These are phyloP conservation scores for Huntiella abstrusa DNA, from an alignment of 2,329 filamentous ascomycete genomes.

Conservation along the genomic window DNA sequence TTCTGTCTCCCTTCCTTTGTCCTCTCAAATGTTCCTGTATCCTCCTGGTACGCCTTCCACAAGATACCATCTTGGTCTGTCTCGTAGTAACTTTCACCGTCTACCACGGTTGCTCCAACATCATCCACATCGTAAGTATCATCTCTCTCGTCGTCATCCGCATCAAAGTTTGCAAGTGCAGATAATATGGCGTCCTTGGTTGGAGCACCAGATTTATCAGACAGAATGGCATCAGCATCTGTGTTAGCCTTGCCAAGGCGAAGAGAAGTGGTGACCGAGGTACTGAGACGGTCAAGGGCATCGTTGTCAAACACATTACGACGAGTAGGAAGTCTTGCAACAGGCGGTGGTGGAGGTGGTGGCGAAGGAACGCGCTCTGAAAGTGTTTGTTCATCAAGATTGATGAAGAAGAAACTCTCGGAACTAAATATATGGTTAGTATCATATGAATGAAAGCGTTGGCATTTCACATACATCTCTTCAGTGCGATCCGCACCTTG, in stretches of 20 bases:
- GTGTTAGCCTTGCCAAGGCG: slow-evolving; percentile 56
- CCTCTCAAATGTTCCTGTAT: slow-evolving; percentile 48
- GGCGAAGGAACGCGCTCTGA: slow-evolving; percentile 25
- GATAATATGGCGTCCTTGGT: slow-evolving; percentile 77
- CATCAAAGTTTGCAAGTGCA: slow-evolving; percentile 74
- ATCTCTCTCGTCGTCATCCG: slow-evolving; percentile 88
- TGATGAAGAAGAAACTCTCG: slow-evolving; percentile 3
- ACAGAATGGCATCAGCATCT: slow-evolving; percentile 55
- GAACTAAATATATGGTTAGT: slow-evolving; percentile 1
- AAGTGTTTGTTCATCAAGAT: neutral
- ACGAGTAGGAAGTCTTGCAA: slow-evolving; percentile 29
- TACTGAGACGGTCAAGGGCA: slow-evolving; percentile 52
- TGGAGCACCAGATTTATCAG: slow-evolving; percentile 43
- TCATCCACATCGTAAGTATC: slow-evolving; percentile 91
- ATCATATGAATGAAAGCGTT: neutral
- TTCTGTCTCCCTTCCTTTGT: slow-evolving; percentile 36
- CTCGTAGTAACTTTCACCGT: slow-evolving; percentile 31
- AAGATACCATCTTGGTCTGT: slow-evolving; percentile 42
- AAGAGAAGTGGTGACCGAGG: slow-evolving; percentile 42
- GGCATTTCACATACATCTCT: neutral
- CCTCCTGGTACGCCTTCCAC: slow-evolving; percentile 51
- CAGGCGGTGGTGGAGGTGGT: slow-evolving; percentile 18
- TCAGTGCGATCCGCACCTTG: neutral
- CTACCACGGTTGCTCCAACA: slow-evolving; percentile 72
- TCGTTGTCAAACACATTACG: slow-evolving; percentile 67